Evolutionary conservation across 2,329 filamentous ascomycete species (phyloP).

Genomic region (Paecilomyces niveus): DNA sequence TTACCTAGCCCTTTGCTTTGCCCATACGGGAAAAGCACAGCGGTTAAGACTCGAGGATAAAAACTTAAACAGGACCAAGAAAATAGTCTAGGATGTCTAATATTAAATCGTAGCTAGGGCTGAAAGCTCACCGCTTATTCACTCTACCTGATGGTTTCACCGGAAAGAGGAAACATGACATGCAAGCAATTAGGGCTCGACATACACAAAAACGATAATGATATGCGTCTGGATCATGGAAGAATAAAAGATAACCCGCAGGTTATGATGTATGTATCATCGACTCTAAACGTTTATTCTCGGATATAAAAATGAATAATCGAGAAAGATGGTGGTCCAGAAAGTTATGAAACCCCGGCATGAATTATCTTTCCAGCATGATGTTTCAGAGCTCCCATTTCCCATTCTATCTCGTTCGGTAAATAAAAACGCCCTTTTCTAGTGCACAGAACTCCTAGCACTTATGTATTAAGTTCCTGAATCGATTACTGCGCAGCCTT

Average conservation of each 20-base stretch:
- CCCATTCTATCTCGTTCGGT: background rate
- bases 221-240: background rate
- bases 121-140: too few relatives aligned
- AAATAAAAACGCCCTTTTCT: background rate
- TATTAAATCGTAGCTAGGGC: too few relatives aligned
- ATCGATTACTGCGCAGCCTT: slow-evolving; percentile 26
- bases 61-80: too few relatives aligned
- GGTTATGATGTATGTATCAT: background rate
- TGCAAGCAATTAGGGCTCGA: background rate
- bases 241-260: background rate
- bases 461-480: background rate
- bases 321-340: background rate
- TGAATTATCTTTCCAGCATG: background rate
- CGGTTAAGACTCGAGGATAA: too few relatives aligned
- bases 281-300: background rate
- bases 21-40: too few relatives aligned
- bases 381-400: background rate
- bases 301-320: background rate
- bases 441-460: background rate
- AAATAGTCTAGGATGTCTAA: too few relatives aligned
- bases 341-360: background rate
- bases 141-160: too few relatives aligned
- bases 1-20: too few relatives aligned
- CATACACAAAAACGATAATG: background rate
- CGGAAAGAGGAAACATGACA: too few relatives aligned